Conservation (phyloP, 1,284 basidiomycete species). For the Coniferiporia weirii region DNA sequence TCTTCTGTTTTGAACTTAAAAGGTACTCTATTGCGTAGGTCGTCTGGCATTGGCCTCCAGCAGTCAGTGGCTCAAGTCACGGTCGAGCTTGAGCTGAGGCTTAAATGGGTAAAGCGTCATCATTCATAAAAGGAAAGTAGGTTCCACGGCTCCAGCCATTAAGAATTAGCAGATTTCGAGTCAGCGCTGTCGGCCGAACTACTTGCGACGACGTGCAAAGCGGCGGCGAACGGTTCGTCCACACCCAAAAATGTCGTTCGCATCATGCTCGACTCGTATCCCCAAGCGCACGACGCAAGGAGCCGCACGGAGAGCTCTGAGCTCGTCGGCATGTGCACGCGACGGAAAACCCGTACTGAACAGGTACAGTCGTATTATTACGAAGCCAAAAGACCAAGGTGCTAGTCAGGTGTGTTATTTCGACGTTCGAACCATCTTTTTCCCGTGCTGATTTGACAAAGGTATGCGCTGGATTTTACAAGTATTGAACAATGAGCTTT, state of each 20-base stretch:
- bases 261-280: slow-evolving; percentile 2
- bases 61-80: no score
- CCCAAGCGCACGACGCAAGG: slow-evolving; percentile 4
- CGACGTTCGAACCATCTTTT: slow-evolving; percentile 10
- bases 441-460: not conserved
- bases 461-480: not conserved
- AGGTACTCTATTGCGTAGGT: slow-evolving; percentile 10
- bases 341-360: slow-evolving; percentile 64
- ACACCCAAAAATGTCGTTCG: slow-evolving; percentile 3
- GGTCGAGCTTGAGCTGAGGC: not conserved
- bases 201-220: not conserved
- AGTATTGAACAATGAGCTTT: not conserved
- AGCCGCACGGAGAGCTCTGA: slow-evolving; percentile 1
- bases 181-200: not conserved
- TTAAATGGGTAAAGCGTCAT: not conserved
- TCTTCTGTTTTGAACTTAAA: slow-evolving; percentile 6
- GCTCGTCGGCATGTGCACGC: slow-evolving; percentile 5
- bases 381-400: slow-evolving; percentile 88
- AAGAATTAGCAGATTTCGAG: slow-evolving; percentile 2
- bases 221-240: not conserved
- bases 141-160: not conserved
- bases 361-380: slow-evolving; percentile 77
- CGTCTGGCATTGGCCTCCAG: slow-evolving; percentile 4
- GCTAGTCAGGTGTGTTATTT: slow-evolving; percentile 74
- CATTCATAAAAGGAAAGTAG: not conserved